Evolutionary conservation across 345 rosid species (phyloP).

Genomic region (Gossypium arboreum): DNA sequence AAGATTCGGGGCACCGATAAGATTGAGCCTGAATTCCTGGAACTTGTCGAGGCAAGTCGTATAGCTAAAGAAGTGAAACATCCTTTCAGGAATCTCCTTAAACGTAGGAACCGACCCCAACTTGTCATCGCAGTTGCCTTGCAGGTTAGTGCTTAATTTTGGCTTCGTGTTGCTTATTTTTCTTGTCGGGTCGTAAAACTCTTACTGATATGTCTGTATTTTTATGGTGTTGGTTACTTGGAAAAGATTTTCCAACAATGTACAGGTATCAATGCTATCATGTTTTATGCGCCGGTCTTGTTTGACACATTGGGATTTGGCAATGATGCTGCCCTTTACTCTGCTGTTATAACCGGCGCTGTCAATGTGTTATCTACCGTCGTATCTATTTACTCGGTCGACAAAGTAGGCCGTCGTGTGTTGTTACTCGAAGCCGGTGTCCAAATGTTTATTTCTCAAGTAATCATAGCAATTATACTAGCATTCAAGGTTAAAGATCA

Average conservation of each 20-base stretch:
- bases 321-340: conserved; percentile 76
- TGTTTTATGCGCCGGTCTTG: conserved; percentile 94
- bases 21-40: conserved; percentile 75
- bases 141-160: conserved; percentile 40
- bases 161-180: too few species aligned
- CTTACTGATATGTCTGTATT: background rate
- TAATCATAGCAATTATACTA: conserved; percentile 59
- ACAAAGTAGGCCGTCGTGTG: conserved; percentile 73
- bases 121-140: conserved; percentile 72
- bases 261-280: conserved; percentile 93
- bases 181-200: background rate
- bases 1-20: conserved; percentile 77
- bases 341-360: conserved; percentile 87
- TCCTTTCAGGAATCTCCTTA: conserved; percentile 78
- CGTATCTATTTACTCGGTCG: conserved; percentile 83
- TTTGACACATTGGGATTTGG: conserved; percentile 81
- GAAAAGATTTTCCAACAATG: conserved; percentile 82
- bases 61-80: conserved; percentile 81
- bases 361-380: conserved; percentile 80
- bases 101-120: conserved; percentile 72
- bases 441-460: conserved; percentile 89
- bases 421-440: conserved; percentile 86
- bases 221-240: background rate
- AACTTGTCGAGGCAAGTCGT: conserved; percentile 89
- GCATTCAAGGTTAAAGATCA: conserved; percentile 73